Base-by-base conservation (phyloP, 306 rosid genomes). In the Trichosanthes truncata region DNA sequence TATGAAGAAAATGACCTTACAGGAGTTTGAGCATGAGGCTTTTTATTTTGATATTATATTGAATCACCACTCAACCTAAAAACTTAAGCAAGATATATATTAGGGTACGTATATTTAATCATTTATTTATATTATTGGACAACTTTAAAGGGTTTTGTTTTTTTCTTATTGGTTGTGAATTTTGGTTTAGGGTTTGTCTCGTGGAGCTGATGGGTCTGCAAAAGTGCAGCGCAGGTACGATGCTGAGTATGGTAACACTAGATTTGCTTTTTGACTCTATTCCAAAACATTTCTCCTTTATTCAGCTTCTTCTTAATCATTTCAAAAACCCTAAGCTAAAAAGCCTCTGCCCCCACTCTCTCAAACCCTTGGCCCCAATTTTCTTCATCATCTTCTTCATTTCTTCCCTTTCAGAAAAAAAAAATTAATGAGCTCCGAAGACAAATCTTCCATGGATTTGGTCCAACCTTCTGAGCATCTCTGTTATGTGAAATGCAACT, bases 401-500 rank as follows among this genome's bases (percentile, higher is more conserved):
- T 57, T 57, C 63, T 4, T 60, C 9, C 38, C 67, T 18, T 52
- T 53, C 3, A 53, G 23, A 53, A 13, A 49, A 49, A 13, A 45
- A 52, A 7, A 56, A 51, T 31, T 80, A n/a, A 94, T 92, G 97
- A 91, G 85, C 82, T 84, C 80, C 3, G 91, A 90, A 3, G 97
- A 95, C 52, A 91, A 91, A 85, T 87, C 84, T 38, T 78, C 90
- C 78, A 89, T 87, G 97, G 99, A 91, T 80, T 78, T 88, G 36
- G 85, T 75, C 84, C 93, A 91, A 26, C 88, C 96, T 1, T 84
- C 97, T 79, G 98, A 93, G 63, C 97, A 95, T 49, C 92, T 93
- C 82, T 95, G 99, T 87, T 95, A 95, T 62, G 98, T 93, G 59
- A 93, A 97, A 75, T 95, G 99, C 93, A 93, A 91, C 90, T 95